Conservation (phyloP, 2,329 filamentous ascomycete genomes). For the Curvularia lunata region DNA sequence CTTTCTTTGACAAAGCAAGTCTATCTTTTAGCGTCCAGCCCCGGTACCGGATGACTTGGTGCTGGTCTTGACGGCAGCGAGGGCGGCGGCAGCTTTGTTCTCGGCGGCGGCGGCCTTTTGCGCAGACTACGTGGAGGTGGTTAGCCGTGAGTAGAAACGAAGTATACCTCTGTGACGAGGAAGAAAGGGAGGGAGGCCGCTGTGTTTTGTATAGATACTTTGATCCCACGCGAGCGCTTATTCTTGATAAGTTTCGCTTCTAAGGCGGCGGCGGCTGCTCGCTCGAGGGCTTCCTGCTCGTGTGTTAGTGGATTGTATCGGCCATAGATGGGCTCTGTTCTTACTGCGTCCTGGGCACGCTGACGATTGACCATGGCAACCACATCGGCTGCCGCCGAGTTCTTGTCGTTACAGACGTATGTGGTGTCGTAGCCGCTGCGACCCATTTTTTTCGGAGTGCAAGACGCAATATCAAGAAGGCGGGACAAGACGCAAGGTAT, state of each 20-base stretch:
- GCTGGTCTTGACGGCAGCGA: too few relatives aligned
- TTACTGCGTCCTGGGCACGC: neutral
- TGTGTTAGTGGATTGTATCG: neutral
- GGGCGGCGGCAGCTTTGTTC: neutral
- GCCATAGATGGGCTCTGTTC: neutral
- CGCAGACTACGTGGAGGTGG: neutral
- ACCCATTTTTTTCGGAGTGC: slow-evolving; percentile 17
- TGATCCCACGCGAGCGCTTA: slow-evolving; percentile 20
- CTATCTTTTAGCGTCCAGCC: neutral
- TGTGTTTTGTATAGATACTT: slow-evolving; percentile 13
- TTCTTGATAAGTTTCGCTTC: slow-evolving; percentile 13
- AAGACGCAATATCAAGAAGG: too few relatives aligned
- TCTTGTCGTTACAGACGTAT: slow-evolving; percentile 1
- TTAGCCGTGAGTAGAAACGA: neutral
- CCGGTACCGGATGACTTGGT: neutral
- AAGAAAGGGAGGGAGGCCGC: neutral
- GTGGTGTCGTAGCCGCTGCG: slow-evolving; percentile 31
- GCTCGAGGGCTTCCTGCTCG: slow-evolving; percentile 2
- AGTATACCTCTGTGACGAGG: neutral
- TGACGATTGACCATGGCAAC: slow-evolving; percentile 5
- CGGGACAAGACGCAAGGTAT: neutral
- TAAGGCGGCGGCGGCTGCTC: slow-evolving; percentile 1
- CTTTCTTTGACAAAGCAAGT: neutral
- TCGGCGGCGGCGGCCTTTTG: neutral
- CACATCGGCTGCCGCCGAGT: slow-evolving; percentile 9